Conservation (phyloP, 768 basidiomycete genomes). For the Calocera cornea region DNA sequence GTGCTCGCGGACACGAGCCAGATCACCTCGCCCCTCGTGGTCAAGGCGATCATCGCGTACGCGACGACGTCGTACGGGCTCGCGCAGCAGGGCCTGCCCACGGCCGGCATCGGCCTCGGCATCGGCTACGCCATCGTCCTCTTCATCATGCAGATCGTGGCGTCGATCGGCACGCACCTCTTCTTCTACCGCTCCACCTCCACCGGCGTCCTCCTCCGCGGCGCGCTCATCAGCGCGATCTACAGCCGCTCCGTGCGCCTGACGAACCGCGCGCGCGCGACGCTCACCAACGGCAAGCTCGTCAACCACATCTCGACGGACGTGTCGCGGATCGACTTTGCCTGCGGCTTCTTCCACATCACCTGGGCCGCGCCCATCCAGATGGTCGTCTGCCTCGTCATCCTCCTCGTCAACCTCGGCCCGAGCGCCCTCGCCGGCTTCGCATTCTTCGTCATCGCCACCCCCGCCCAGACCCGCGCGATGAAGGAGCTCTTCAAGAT, state of each 20-base stretch:
- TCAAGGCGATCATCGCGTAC: slow-evolving; percentile 38
- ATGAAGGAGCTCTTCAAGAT: slow-evolving; percentile 62
- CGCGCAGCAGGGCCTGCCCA: slow-evolving; percentile 16
- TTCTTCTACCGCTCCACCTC: slow-evolving; percentile 68
- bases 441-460: slow-evolving; percentile 50
- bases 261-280: slow-evolving; percentile 63
- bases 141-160: slow-evolving; percentile 49
- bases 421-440: slow-evolving; percentile 43
- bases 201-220: slow-evolving; percentile 67
- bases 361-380: slow-evolving; percentile 66
- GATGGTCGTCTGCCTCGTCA: slow-evolving; percentile 57
- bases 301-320: slow-evolving; percentile 92
- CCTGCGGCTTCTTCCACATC: slow-evolving; percentile 67
- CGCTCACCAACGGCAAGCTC: slow-evolving; percentile 73
- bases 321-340: slow-evolving; percentile 83
- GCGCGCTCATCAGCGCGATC: slow-evolving; percentile 76
- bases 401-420: slow-evolving; percentile 63
- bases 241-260: slow-evolving; percentile 66
- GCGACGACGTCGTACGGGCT: slow-evolving; percentile 7
- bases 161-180: slow-evolving; percentile 59
- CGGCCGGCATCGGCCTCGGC: slow-evolving; percentile 40
- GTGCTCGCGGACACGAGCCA: slow-evolving; percentile 57
- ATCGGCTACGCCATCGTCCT: slow-evolving; percentile 65
- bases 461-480: slow-evolving; percentile 55
- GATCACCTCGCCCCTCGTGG: slow-evolving; percentile 59